phyloP scores from a whole-genome alignment of 2,329 filamentous ascomycete species.

The Alternaria dauci region DNA sequence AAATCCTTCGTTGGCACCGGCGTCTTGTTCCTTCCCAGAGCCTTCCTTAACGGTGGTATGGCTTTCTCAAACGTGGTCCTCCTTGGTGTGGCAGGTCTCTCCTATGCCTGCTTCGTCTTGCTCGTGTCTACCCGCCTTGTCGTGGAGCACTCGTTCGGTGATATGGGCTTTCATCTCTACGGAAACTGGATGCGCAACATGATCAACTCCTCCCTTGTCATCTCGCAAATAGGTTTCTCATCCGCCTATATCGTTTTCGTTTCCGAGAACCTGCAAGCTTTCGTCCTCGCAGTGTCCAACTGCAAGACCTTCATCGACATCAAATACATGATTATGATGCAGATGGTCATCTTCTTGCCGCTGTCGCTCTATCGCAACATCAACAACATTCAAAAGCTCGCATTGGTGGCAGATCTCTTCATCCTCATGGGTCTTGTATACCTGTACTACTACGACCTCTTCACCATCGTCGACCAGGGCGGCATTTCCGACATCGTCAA shows the following conservation, averaged over 20 bases:
- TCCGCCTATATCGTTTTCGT: slow-evolving; percentile 97
- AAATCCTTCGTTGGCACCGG: slow-evolving; percentile 99
- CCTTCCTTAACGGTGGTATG: slow-evolving; percentile 97
- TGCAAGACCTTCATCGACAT: slow-evolving; percentile 88
- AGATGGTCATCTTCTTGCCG: slow-evolving; percentile 93
- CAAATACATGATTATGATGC: slow-evolving; percentile 89
- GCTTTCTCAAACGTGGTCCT: slow-evolving; percentile 92
- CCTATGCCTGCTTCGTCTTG: slow-evolving; percentile 97
- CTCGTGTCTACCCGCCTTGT: slow-evolving; percentile 85
- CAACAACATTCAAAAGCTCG: slow-evolving; percentile 95
- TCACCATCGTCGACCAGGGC: slow-evolving; percentile 76
- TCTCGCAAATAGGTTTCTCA: slow-evolving; percentile 95
- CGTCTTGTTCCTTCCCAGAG: slow-evolving; percentile 89
- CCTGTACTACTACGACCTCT: slow-evolving; percentile 92
- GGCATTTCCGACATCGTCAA: slow-evolving; percentile 85
- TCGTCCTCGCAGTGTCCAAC: slow-evolving; percentile 88
- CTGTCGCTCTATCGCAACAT: slow-evolving; percentile 95
- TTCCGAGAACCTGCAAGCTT: slow-evolving; percentile 92
- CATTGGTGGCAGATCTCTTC: slow-evolving; percentile 90
- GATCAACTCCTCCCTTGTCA: slow-evolving; percentile 90
- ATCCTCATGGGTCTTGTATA: slow-evolving; percentile 93
- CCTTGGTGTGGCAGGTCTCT: slow-evolving; percentile 82
- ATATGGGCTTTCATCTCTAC: slow-evolving; percentile 92
- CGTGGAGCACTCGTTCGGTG: slow-evolving; percentile 94
- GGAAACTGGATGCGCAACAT: slow-evolving; percentile 87